Conservation (phyloP, 768 basidiomycete genomes). For the Amanita subjunquillea region DNA sequence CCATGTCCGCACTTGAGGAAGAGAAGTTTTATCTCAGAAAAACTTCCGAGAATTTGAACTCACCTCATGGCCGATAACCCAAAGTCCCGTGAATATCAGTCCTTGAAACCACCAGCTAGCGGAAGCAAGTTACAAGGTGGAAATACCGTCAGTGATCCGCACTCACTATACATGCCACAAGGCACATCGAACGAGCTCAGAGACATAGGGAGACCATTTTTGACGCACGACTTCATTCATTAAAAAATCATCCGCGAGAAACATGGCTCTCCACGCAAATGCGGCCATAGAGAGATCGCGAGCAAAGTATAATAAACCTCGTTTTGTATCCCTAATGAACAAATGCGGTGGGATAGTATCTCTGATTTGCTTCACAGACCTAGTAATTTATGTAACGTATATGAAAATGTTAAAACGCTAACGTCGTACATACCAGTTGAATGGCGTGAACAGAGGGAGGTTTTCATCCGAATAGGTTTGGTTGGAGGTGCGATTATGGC, state of each 20-base stretch:
- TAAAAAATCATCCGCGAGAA: constrained; percentile 33
- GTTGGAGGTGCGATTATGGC: neutral
- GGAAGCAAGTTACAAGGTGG: neutral
- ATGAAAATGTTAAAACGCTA: neutral
- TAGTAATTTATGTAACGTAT: constrained; percentile 9
- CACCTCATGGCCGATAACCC: constrained; percentile 53
- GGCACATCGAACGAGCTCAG: constrained; percentile 28
- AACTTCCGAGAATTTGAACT: constrained; percentile 1
- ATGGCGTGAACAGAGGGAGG: constrained; percentile 33
- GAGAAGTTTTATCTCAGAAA: neutral
- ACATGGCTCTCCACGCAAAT: constrained; percentile 30
- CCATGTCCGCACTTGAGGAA: constrained; percentile 42
- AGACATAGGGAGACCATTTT: constrained; percentile 22
- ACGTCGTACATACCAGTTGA: constrained; percentile 29
- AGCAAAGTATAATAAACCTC: constrained; percentile 30
- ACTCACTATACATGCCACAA: constrained; percentile 39
- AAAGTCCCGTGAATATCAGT: constrained; percentile 46
- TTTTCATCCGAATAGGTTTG: constrained; percentile 26
- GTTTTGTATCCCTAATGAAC: constrained; percentile 31
- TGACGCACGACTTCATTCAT: constrained; percentile 11
- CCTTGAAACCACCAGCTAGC: constrained; percentile 54
- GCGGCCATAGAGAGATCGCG: constrained; percentile 37
- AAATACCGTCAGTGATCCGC: neutral
- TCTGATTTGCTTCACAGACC: constrained; percentile 41
- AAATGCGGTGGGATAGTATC: constrained; percentile 35